Conservation (phyloP, 2,329 filamentous ascomycete genomes). For the Colletotrichum coccodes region DNA sequence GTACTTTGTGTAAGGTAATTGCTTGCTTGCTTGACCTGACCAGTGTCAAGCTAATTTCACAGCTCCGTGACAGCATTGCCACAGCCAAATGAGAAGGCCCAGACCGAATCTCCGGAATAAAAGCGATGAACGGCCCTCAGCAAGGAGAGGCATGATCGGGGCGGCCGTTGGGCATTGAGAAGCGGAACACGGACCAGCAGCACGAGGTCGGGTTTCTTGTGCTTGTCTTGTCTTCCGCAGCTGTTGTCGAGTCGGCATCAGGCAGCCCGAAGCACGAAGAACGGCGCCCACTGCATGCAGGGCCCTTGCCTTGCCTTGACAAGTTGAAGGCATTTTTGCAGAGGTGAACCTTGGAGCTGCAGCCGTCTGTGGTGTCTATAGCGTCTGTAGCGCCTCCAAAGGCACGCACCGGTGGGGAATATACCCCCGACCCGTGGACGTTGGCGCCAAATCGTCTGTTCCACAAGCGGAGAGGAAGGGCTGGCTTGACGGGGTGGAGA, state of each 20-base stretch:
- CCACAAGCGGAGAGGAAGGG: slow-evolving; percentile 22
- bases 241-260: slow-evolving; percentile 17
- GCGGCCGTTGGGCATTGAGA: slow-evolving; percentile 18
- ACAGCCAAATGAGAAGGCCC: slow-evolving; percentile 4
- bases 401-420: slow-evolving; percentile 13
- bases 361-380: slow-evolving; percentile 4
- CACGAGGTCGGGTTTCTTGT: neutral
- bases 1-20: neutral
- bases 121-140: slow-evolving; percentile 22
- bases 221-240: neutral
- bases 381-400: slow-evolving; percentile 25
- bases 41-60: slow-evolving; percentile 6
- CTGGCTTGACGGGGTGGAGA: slow-evolving; percentile 19
- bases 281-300: slow-evolving; percentile 11
- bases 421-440: slow-evolving; percentile 14
- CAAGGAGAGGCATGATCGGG: slow-evolving; percentile 29
- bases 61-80: slow-evolving; percentile 16
- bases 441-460: slow-evolving; percentile 32
- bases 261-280: slow-evolving; percentile 16
- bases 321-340: slow-evolving; percentile 5
- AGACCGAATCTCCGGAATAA: slow-evolving; percentile 28
- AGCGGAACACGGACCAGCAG: slow-evolving; percentile 10
- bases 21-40: neutral
- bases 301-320: slow-evolving; percentile 19
- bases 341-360: slow-evolving; percentile 26